Base-by-base conservation (phyloP, 2,329 filamentous ascomycete genomes). In the Cylindrodendrum hubeiense region DNA sequence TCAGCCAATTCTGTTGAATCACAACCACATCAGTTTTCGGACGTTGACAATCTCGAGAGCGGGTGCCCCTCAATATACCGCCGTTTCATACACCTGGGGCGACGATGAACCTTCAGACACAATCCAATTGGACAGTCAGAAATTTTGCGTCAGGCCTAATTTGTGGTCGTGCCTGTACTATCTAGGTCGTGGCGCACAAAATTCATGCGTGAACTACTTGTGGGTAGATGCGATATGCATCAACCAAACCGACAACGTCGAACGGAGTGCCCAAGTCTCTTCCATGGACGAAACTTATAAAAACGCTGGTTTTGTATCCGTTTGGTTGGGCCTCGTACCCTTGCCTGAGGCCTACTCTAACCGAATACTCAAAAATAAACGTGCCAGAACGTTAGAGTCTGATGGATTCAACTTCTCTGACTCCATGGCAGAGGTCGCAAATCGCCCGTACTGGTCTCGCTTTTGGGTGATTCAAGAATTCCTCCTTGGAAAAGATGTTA, bases 401-500 rank as follows among this genome's bases (percentile, higher is more conserved):
- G 47, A 34, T 15, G 28, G n/a, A 17, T 34, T 51, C 28, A 17
- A 21, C 8, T 51, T 24, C 22, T 9, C 1, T 2, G 47, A 51
- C 12, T 33, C 15, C 3, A 7, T 51, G 7, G 5, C 8, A 9
- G 47, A 51, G 17, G 15, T 51, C 6, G 47, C 47, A 22, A 51
- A 51, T 33, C 47, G 47, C 3, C n/a, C 26, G 12, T 51, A 51
- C 19, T 51, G 47, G 47, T 51, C 28, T 21, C 47, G 47, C 10
- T 51, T 33, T 10, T 51, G 47, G 47, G 47, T 51, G 10, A 51
- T 51, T 28, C 28, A 51, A 34, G 47, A 51, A 19, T 51, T 51
- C 28, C 15, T 51, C 6, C 47, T 34, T 3, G 28, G 28, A 8
- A 34, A 37, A 30, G 47, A 51, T 33, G 47, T 37, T 17, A 21